These are phyloP conservation scores for Actinidia polygama DNA, from an alignment of 179 eudicot species.

Conservation along the genomic window DNA sequence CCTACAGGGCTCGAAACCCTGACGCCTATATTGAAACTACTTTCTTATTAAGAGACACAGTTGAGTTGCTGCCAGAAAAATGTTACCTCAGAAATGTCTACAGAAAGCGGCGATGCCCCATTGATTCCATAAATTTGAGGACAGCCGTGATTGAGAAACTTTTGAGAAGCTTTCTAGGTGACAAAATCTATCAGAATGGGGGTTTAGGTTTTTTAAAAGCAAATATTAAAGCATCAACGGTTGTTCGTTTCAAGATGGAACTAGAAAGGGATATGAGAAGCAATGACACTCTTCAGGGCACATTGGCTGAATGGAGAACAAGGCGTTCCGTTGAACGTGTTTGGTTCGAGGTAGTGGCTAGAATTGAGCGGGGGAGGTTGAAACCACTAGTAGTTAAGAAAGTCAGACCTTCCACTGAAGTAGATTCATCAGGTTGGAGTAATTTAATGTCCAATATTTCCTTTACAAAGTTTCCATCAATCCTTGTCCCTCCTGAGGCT, in stretches of 20 bases:
- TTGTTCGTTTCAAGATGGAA: constrained; percentile 53
- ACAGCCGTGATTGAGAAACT: constrained; percentile 41
- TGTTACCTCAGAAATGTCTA: constrained; percentile 36
- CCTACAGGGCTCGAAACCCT: constrained; percentile 42
- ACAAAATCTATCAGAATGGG: constrained; percentile 20
- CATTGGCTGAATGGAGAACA: constrained; percentile 61
- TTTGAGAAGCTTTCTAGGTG: constrained; percentile 32
- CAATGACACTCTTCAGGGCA: constrained; percentile 35
- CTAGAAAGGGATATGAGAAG: constrained; percentile 44
- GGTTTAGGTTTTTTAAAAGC: constrained; percentile 33
- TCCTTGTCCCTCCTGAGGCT: constrained; percentile 51
- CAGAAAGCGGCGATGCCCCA: constrained; percentile 29
- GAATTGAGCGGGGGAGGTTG: constrained; percentile 45
- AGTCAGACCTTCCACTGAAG: constrained; percentile 39
- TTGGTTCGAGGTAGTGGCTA: constrained; percentile 55
- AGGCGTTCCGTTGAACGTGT: constrained; percentile 48
- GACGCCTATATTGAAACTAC: constrained; percentile 28
- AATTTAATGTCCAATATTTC: constrained; percentile 53
- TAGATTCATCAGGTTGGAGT: constrained; percentile 59
- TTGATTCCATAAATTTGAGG: constrained; percentile 33
- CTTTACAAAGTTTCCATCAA: constrained; percentile 47
- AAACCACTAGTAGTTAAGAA: constrained; percentile 49
- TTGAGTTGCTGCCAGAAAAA: constrained; percentile 53
- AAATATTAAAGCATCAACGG: constrained; percentile 38
- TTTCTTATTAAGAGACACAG: constrained; percentile 34